phyloP scores from a whole-genome alignment of 2,329 filamentous ascomycete species.

The Onygena corvina region DNA sequence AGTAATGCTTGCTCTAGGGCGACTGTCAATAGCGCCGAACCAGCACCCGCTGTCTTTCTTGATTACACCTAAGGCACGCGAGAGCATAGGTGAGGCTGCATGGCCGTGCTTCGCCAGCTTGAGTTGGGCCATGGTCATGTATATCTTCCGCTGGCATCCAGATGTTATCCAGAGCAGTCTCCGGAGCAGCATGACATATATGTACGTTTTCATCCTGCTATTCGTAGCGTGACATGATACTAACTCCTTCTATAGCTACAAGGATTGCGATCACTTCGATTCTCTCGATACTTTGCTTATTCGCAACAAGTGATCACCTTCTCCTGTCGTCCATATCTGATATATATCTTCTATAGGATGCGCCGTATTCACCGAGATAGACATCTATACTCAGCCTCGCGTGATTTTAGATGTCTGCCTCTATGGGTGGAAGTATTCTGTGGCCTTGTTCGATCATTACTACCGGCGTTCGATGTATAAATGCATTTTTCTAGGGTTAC shows the following conservation, averaged over 20 bases:
- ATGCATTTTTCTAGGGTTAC: background rate
- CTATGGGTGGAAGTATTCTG: background rate
- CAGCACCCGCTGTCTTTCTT: constrained; percentile 31
- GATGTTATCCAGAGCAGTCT: constrained; percentile 83
- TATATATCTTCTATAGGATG: background rate
- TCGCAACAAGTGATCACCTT: constrained; percentile 54
- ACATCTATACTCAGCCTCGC: background rate
- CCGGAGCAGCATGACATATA: constrained; percentile 93
- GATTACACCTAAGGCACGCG: constrained; percentile 35
- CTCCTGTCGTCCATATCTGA: too few species aligned
- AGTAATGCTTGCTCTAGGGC: constrained; percentile 72
- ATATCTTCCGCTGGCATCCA: constrained; percentile 83
- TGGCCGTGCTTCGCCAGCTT: constrained; percentile 88
- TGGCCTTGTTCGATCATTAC: background rate
- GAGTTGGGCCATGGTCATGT: constrained; percentile 92
- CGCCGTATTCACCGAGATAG: background rate
- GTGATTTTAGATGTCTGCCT: background rate
- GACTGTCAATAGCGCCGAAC: constrained; percentile 59
- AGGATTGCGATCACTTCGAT: constrained; percentile 81
- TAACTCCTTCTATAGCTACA: constrained; percentile 41
- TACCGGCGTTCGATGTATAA: background rate
- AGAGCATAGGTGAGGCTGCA: constrained; percentile 53
- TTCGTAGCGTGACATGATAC: background rate
- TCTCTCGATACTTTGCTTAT: constrained; percentile 70
- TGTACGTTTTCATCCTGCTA: constrained; percentile 48